Percentiles rank a stretch among this genome's conserved stretches.
phyloP scores from a whole-genome alignment of 441 rosid species.

The Adansonia madagascariensis region DNA sequence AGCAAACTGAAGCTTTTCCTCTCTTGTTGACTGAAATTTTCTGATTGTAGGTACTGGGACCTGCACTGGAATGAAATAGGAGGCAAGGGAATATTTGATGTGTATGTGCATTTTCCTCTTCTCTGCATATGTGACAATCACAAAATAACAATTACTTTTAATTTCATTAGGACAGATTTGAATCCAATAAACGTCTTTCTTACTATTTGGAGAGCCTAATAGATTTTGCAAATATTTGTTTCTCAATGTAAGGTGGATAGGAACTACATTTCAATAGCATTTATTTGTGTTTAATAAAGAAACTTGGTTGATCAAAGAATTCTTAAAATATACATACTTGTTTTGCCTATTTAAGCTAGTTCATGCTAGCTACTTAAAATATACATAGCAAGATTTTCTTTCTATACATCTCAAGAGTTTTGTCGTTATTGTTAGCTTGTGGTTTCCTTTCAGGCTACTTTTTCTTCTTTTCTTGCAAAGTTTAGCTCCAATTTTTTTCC shows the following conservation, averaged over 20 bases:
- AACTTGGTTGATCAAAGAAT: constrained; percentile 18
- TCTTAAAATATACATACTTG: neutral
- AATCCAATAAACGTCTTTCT: neutral
- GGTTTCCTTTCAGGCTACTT: neutral
- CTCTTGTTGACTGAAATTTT: constrained; percentile 20
- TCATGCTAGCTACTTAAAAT: neutral
- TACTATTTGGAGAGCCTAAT: constrained; percentile 13
- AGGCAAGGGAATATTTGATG: constrained; percentile 69
- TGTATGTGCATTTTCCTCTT: constrained; percentile 46
- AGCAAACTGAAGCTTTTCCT: constrained; percentile 16
- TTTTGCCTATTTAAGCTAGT: constrained; percentile 11
- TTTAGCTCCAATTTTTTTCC: neutral
- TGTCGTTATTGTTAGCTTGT: neutral
- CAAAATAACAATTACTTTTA: neutral
- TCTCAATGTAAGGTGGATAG: constrained; percentile 4
- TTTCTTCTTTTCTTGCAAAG: constrained; percentile 4
- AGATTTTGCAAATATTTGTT: neutral
- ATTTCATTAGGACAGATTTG: constrained; percentile 12
- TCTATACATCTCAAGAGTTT: neutral
- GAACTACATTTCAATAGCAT: constrained; percentile 16
- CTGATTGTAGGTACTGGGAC: constrained; percentile 65
- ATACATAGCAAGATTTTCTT: constrained; percentile 9
- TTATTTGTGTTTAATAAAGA: constrained; percentile 12
- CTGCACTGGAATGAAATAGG: constrained; percentile 64
- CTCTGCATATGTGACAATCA: neutral